Conservation (phyloP, 2,329 filamentous ascomycete species). For the Myrmaecium sp. region DNA sequence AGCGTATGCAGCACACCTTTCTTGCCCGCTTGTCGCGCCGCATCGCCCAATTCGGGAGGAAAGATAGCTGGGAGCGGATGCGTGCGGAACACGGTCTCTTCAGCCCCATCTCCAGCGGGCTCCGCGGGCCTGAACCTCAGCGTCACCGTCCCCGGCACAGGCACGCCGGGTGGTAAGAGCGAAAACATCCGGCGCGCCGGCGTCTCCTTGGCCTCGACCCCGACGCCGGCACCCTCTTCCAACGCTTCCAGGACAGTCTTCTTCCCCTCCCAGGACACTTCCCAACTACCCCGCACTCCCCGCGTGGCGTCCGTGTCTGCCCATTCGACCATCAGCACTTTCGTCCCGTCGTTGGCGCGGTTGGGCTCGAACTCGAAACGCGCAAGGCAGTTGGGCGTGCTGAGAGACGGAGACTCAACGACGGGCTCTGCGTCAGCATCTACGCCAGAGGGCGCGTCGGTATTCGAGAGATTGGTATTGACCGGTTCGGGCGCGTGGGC, state of each 20-base stretch:
- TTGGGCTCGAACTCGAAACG: constrained; percentile 76
- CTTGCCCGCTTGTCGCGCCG: constrained; percentile 48
- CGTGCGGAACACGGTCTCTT: constrained; percentile 37
- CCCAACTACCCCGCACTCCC: constrained; percentile 43
- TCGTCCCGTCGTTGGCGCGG: constrained; percentile 66
- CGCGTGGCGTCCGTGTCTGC: constrained; percentile 41
- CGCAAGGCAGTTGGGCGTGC: constrained; percentile 45
- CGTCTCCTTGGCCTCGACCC: background rate
- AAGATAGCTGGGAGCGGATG: constrained; percentile 82
- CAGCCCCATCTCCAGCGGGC: constrained; percentile 27
- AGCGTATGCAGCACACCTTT: constrained; percentile 77
- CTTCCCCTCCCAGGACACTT: constrained; percentile 73
- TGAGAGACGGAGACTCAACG: constrained; percentile 30
- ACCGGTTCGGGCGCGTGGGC: no score
- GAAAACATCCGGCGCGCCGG: constrained; percentile 55
- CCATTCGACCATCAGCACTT: constrained; percentile 91
- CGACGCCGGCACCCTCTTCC: constrained; percentile 26
- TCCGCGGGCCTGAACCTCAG: constrained; percentile 36
- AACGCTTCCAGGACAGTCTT: constrained; percentile 50
- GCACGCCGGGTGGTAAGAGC: constrained; percentile 54
- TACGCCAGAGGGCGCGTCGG: constrained; percentile 2
- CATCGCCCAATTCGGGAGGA: constrained; percentile 54
- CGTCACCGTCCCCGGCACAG: constrained; percentile 55
- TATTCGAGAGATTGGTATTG: constrained; percentile 2
- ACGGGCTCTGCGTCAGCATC: no score